Conservation (phyloP, 2,329 filamentous ascomycete species). For the Alternaria sp. region DNA sequence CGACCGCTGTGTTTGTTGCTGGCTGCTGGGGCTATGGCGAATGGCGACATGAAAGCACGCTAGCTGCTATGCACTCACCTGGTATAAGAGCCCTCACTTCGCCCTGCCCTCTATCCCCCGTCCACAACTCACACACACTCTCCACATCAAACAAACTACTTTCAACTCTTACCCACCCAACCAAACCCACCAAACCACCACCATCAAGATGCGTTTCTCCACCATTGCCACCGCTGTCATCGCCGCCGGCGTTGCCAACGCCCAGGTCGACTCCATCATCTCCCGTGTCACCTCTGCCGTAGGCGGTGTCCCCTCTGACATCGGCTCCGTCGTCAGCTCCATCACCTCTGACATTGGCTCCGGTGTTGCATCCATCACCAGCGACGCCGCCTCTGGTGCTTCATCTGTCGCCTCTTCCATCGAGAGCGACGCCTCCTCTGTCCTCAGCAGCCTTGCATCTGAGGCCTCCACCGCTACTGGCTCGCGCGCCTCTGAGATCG, state of each 20-base stretch:
- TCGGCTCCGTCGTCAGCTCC: slow-evolving; percentile 22
- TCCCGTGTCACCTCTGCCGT: slow-evolving; percentile 27
- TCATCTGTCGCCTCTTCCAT: slow-evolving; percentile 25
- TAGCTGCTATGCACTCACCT: slow-evolving; percentile 18
- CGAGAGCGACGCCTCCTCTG: slow-evolving; percentile 23
- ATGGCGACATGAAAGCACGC: slow-evolving; percentile 14
- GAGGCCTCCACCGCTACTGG: background rate
- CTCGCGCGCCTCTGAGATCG: background rate
- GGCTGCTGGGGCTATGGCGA: slow-evolving; percentile 13
- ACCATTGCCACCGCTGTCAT: slow-evolving; percentile 39
- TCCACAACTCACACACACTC: slow-evolving; percentile 19
- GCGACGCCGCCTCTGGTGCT: slow-evolving; percentile 17
- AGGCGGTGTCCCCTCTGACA: slow-evolving; percentile 18
- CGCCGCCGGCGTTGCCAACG: slow-evolving; percentile 41
- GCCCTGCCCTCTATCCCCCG: slow-evolving; percentile 19
- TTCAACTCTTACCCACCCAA: slow-evolving; percentile 7
- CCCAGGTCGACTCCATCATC: slow-evolving; percentile 39
- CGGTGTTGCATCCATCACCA: slow-evolving; percentile 16
- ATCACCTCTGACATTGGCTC: slow-evolving; percentile 22
- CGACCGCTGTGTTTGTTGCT: slow-evolving; percentile 37
- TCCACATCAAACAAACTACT: slow-evolving; percentile 23
- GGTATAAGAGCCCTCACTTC: slow-evolving; percentile 29
- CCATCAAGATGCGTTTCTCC: slow-evolving; percentile 50
- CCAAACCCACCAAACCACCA: slow-evolving; percentile 5
- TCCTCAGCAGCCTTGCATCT: slow-evolving; percentile 19